phyloP scores from a whole-genome alignment of 2,329 filamentous ascomycete species.

The Monosporascus sp. region DNA sequence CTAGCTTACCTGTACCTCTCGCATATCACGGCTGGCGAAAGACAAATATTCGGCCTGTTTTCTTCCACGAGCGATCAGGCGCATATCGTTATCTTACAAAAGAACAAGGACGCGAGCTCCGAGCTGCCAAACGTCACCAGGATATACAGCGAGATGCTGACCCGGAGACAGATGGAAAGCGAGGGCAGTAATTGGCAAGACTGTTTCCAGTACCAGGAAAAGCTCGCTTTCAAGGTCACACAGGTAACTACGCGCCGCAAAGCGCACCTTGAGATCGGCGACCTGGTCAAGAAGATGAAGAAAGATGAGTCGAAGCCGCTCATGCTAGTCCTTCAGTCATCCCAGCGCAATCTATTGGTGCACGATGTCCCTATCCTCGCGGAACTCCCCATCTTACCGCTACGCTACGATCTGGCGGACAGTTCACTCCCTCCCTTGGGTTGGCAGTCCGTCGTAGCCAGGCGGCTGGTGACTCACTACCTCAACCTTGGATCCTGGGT shows the following conservation, averaged over 20 bases:
- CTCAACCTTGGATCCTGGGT: constrained; percentile 92
- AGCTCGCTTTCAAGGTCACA: constrained; percentile 76
- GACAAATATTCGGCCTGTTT: constrained; percentile 90
- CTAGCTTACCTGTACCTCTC: constrained; percentile 89
- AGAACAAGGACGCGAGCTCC: constrained; percentile 68
- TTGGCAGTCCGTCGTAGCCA: constrained; percentile 87
- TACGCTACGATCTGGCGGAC: constrained; percentile 79
- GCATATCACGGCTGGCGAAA: constrained; percentile 83
- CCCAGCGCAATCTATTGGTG: constrained; percentile 71
- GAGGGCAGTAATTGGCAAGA: constrained; percentile 69
- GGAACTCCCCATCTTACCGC: constrained; percentile 76
- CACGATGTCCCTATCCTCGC: constrained; percentile 80
- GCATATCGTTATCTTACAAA: constrained; percentile 83
- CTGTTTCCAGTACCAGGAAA: constrained; percentile 82
- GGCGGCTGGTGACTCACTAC: constrained; percentile 82
- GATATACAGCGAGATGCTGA: constrained; percentile 74
- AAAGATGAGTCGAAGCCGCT: constrained; percentile 77
- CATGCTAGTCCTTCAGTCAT: constrained; percentile 86
- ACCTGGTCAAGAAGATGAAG: constrained; percentile 83
- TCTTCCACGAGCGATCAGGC: constrained; percentile 77
- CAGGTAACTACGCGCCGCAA: constrained; percentile 89
- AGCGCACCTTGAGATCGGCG: constrained; percentile 80
- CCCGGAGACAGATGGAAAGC: constrained; percentile 59
- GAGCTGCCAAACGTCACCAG: constrained; percentile 87
- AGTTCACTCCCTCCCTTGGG: constrained; percentile 84